Conservation (phyloP, 345 rosid genomes). For the Gossypioides kirkii region DNA sequence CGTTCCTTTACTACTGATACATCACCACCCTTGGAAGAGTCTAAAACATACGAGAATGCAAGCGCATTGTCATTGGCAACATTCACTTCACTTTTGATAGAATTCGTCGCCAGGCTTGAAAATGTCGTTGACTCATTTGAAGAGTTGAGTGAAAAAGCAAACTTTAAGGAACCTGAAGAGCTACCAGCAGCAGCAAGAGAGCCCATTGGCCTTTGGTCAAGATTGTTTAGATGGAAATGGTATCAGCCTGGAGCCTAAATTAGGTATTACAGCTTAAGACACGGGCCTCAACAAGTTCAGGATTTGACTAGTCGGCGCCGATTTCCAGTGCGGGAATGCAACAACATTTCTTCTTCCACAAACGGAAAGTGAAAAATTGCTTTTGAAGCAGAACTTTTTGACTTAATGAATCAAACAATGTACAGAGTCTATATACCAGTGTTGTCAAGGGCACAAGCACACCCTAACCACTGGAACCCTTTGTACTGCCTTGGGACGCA, state of each 20-base stretch:
- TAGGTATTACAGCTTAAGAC: background rate
- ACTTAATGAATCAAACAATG: no score
- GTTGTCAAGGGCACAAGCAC: no score
- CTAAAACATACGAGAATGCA: slow-evolving; percentile 76
- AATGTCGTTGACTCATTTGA: slow-evolving; percentile 60
- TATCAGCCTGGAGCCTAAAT: background rate
- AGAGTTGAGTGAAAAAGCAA: slow-evolving; percentile 63
- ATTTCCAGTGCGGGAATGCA: background rate
- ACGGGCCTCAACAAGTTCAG: background rate
- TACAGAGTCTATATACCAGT: no score
- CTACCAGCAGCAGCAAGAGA: slow-evolving; percentile 12
- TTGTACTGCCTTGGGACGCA: no score
- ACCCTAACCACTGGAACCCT: no score
- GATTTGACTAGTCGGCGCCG: background rate
- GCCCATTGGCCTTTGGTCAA: slow-evolving; percentile 34
- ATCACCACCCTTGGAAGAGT: slow-evolving; percentile 35
- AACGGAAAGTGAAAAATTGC: background rate
- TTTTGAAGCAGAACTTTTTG: no score
- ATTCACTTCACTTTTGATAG: slow-evolving; percentile 76
- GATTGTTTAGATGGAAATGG: slow-evolving; percentile 25
- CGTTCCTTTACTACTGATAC: slow-evolving; percentile 29
- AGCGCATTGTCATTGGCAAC: slow-evolving; percentile 87
- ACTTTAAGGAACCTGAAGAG: slow-evolving; percentile 57
- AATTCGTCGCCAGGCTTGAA: slow-evolving; percentile 81
- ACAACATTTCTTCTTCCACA: no score